phyloP scores from a whole-genome alignment of 2,329 filamentous ascomycete genomes.

The Apiospora hydei region DNA sequence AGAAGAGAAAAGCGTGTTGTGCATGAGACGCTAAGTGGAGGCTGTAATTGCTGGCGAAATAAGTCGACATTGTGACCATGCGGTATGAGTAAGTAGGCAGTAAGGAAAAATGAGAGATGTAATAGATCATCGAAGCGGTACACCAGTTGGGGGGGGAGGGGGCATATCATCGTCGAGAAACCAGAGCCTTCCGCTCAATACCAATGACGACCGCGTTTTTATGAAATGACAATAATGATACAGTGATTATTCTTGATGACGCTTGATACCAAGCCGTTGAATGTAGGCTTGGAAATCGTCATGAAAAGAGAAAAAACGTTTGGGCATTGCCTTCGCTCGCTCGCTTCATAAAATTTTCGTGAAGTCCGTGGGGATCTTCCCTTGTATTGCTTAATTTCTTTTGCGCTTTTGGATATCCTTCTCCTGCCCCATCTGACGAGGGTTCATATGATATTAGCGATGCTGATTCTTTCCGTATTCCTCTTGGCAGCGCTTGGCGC shows the following conservation, averaged over 20 bases:
- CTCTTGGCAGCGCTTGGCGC: conserved; percentile 43
- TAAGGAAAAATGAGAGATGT: neutral
- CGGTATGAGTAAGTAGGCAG: neutral
- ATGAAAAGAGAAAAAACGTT: neutral
- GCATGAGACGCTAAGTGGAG: neutral
- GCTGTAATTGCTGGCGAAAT: neutral
- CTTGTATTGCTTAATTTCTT: conserved; percentile 5
- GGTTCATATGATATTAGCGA: conserved; percentile 51
- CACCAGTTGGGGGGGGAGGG: neutral
- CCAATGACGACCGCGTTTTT: neutral
- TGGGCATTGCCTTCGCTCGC: conserved; percentile 1
- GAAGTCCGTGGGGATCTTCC: conserved; percentile 12
- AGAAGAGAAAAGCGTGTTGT: neutral
- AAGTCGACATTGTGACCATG: neutral
- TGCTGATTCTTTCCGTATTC: conserved; percentile 53
- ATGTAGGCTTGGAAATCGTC: neutral
- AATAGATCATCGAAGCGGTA: neutral
- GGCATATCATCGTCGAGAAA: neutral
- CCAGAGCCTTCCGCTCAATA: neutral
- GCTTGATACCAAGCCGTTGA: neutral
- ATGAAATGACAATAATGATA: conserved; percentile 22
- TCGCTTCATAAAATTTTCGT: conserved; percentile 2
- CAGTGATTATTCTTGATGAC: conserved; percentile 20
- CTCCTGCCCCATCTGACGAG: neutral
- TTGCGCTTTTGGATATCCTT: neutral